phyloP scores from a whole-genome alignment of 73 alveolate genomes.

The Paramecium primaurelia region DNA sequence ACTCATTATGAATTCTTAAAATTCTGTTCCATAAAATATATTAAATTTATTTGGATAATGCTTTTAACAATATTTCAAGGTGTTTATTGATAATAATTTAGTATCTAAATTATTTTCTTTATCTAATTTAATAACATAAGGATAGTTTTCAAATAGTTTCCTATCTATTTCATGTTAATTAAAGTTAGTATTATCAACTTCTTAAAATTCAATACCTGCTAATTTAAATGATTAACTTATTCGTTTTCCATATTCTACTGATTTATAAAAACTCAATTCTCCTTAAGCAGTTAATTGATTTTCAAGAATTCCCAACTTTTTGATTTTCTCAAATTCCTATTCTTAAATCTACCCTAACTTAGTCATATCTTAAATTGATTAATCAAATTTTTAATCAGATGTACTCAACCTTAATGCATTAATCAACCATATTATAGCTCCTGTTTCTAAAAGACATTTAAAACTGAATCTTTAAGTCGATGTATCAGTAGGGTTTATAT shows the following conservation, averaged over 20 bases:
- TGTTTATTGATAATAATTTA: neutral
- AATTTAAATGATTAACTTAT: neutral
- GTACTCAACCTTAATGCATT: neutral
- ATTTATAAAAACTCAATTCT: neutral
- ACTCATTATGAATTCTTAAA: neutral
- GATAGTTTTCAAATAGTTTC: neutral
- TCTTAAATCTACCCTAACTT: neutral
- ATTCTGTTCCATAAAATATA: neutral
- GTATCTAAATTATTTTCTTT: constrained; percentile 6
- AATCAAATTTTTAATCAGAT: neutral
- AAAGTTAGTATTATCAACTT: neutral
- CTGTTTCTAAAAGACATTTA: neutral
- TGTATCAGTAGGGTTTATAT: neutral
- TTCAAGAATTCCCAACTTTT: neutral
- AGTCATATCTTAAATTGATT: neutral
- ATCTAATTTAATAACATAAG: neutral
- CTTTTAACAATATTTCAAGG: neutral
- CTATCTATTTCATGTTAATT: neutral
- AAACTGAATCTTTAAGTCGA: neutral
- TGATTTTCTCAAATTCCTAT: neutral
- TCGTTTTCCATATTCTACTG: neutral
- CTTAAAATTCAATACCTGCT: neutral
- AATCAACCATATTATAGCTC: neutral
- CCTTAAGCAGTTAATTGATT: neutral
- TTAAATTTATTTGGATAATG: neutral